A percentile compares a stretch with the other conserved stretches of the same genome.
These are phyloP conservation scores for Coemansia sp. DNA, from an alignment of 192 early-diverging fungal species.

Conservation along the genomic window DNA sequence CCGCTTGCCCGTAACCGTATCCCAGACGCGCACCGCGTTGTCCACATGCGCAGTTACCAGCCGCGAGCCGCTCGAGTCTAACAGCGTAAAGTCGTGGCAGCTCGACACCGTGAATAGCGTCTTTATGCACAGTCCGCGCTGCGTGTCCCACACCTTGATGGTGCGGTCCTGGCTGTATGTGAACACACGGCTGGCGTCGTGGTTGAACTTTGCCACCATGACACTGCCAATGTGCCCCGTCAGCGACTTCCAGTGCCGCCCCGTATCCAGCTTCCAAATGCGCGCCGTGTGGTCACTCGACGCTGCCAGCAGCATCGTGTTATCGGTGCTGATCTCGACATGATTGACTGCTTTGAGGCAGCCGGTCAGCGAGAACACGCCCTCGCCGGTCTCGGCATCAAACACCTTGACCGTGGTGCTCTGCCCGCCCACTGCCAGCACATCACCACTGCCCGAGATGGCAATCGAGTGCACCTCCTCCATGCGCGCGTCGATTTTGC, in stretches of 20 bases:
- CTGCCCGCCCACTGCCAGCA: constrained; percentile 76
- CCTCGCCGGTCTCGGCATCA: constrained; percentile 69
- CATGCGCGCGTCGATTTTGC: constrained; percentile 44
- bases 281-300: constrained; percentile 89
- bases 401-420: constrained; percentile 78
- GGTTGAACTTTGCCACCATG: constrained; percentile 77
- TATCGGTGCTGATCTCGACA: constrained; percentile 53
- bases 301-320: constrained; percentile 56
- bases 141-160: constrained; percentile 93
- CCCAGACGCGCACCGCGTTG: constrained; percentile 90
- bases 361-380: constrained; percentile 64
- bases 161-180: constrained; percentile 95
- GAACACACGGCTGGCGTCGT: constrained; percentile 73
- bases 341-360: constrained; percentile 82
- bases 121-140: constrained; percentile 80
- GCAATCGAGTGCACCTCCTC: constrained; percentile 80
- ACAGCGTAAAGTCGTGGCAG: constrained; percentile 84
- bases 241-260: constrained; percentile 81
- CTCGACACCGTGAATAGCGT: constrained; percentile 93
- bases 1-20: constrained; percentile 72
- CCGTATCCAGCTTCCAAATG: constrained; percentile 78
- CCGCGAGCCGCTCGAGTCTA: constrained; percentile 73
- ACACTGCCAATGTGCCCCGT: constrained; percentile 95
- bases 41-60: constrained; percentile 93
- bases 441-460: constrained; percentile 60